Base-by-base conservation (phyloP, 495 filamentous ascomycete genomes). In the Durotheca rogersii region DNA sequence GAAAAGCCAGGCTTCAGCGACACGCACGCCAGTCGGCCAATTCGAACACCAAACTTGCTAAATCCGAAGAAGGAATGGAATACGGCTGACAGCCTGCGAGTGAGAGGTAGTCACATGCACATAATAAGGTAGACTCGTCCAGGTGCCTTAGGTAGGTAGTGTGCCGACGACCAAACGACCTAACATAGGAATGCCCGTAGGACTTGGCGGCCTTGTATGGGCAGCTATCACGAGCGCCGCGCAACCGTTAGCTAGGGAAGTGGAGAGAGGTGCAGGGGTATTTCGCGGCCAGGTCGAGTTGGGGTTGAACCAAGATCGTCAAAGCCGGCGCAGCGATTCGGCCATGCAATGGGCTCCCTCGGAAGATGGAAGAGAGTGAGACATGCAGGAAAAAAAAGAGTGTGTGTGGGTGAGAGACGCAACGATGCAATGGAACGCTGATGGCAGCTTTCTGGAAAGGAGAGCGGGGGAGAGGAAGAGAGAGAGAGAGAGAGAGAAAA, bases 271-370 rank as follows among this genome's bases (percentile, higher is more conserved):
- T 53, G 35, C 50, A 36, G 39, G 56, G 56, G 39, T 54, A 34
- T 18, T 18, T 21, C 16, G 47, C 29, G 15, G 19, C 25, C 23
- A 50, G 34, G 41, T 38, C 37, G 38, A 52, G 51, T 43, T 51
- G 51, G 56, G 57, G 51, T 43, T 51, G 51, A 60, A 51, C 51
- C 47, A 60, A 60, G 57, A 60, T 60, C 45, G 43, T 40, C 27
- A 16, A 52, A 44, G 47, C 38, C 31, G 38, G 47, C 15, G 40
- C 41, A 54, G 45, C 45, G 51, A 53, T 60, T 48, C 14, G 30
- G 34, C n/a, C n/a, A n/a, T n/a, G n/a, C n/a, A n/a, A n/a, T n/a
- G n/a, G n/a, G 47, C 39, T 47, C 43, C 30, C 27, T 44, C 33
- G 47, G 51, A 11, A 35, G 37, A 21, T 30, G 14, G 21, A 40